phyloP scores from a whole-genome alignment of 2,329 filamentous ascomycete species.

The Remersonia thermophila region DNA sequence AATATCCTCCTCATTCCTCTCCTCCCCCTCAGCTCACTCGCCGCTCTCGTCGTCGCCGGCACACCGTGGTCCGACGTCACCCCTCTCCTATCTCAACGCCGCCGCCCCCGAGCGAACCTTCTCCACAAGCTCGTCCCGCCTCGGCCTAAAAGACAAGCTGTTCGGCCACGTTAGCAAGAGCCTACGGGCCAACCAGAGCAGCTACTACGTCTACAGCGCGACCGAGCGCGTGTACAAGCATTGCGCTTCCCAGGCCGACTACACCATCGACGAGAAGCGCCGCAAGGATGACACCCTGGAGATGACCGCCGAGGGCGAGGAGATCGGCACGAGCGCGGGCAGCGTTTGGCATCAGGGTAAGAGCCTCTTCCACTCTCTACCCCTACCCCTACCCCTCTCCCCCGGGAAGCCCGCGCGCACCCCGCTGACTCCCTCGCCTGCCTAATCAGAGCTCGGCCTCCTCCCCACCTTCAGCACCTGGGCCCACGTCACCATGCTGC shows the following conservation, averaged over 20 bases:
- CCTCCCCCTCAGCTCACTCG: conserved; percentile 1
- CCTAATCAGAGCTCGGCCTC: conserved; percentile 55
- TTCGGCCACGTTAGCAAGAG: conserved; percentile 3
- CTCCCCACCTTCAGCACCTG: conserved; percentile 85
- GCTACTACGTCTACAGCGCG: conserved; percentile 66
- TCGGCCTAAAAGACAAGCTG: conserved; percentile 5
- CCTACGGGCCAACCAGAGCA: conserved; percentile 9
- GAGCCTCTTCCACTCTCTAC: conserved; percentile 17
- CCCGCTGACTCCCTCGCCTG: conserved; percentile 4
- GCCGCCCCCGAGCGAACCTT: conserved; percentile 3
- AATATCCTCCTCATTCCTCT: no score
- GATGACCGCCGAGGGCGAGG: conserved; percentile 65
- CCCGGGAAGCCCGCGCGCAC: background rate
- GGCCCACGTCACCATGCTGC: conserved; percentile 91
- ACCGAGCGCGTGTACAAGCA: conserved; percentile 69
- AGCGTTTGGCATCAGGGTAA: conserved; percentile 76
- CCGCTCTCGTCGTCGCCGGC: no score
- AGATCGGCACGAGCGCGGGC: conserved; percentile 56
- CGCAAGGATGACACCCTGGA: conserved; percentile 55
- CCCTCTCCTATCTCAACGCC: background rate
- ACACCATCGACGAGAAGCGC: conserved; percentile 57
- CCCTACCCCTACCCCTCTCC: background rate
- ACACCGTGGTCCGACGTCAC: no score
- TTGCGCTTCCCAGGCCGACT: conserved; percentile 61
- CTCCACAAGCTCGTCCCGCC: conserved; percentile 6